Base-by-base conservation (phyloP, 805 yeast genomes). In the Ascoidea rubescens region DNA sequence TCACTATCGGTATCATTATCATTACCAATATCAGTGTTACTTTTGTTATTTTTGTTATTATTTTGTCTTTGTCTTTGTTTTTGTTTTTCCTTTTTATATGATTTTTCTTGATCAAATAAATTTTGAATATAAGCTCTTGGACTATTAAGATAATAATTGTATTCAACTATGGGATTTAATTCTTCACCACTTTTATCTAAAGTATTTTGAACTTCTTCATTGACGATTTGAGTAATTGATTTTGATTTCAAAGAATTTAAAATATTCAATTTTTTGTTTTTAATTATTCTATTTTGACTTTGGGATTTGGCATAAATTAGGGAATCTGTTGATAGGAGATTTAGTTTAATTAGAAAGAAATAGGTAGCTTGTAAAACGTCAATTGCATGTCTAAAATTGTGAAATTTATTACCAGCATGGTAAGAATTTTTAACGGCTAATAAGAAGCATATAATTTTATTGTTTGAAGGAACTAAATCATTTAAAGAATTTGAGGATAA, bases 291-390 rank as follows among this genome's bases (percentile, higher is more conserved):
- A 45, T 52, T 37, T 31, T 54, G 55, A 5, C 49, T 49, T 48
- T 53, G 46, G 51, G 53, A 48, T 30, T 48, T 51, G 32, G 50
- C 32, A 12, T 51, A 51, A 16, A 55, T 54, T 16, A 55, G 30
- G 12, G 53, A 52, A 46, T 43, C 37, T 42, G 47, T 54, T 31
- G 59, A 64, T 31, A 63, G 52, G 5, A 64, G 56, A 16, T 59
- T 56, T n/a, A 62, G 51, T 17, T 64, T 57, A 5, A 64, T 51
- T 2, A 83, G 69, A 54, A 82, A 79, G 63, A 74, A 82, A 69
- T 84, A 82, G 37, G 91, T 80, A 1, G 95, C 96, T 67, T 93
- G 99, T 62, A 90, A 69, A 6, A 93, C 99, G 67, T 93, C 99
- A 16, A 88, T 85, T 0, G 96, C 97, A 67, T 93, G 99, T 58